A percentile compares a stretch with the other conserved stretches of the same genome.
Conservation (phyloP, 192 early-diverging fungal species). For the Phycomyces nitens region DNA sequence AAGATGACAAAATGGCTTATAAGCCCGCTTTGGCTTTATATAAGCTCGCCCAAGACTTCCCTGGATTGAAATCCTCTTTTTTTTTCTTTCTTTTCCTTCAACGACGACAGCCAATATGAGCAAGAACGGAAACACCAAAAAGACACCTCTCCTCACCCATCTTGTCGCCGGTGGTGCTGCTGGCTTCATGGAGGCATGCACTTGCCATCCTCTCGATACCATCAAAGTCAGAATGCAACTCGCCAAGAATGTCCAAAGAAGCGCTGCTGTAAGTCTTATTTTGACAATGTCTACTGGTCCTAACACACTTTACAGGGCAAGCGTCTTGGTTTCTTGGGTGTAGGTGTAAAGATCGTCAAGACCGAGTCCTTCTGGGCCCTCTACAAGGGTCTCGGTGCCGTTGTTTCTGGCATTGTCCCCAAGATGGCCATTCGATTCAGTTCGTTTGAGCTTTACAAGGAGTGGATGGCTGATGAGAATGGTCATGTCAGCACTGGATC, state of each 20-base stretch:
- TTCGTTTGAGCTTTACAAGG: conserved; percentile 93
- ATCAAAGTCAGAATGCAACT: conserved; percentile 98
- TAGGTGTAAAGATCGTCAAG: conserved; percentile 79
- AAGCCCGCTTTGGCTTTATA: not conserved
- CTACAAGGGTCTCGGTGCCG: conserved; percentile 97
- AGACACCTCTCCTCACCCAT: conserved; percentile 54
- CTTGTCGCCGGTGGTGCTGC: conserved; percentile 87
- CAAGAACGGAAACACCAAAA: conserved; percentile 19
- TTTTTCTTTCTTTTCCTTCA: not conserved
- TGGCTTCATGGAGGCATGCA: conserved; percentile 85
- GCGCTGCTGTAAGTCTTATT: conserved; percentile 44
- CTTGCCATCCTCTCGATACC: conserved; percentile 93
- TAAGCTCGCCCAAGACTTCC: too few species aligned
- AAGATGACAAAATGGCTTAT: not conserved
- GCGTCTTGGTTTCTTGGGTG: conserved; percentile 68
- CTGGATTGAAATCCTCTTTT: not conserved
- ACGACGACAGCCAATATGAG: conserved; percentile 28
- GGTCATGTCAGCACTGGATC: conserved; percentile 64
- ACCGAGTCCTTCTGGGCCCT: conserved; percentile 86
- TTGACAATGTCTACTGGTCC: conserved; percentile 2
- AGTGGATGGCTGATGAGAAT: conserved; percentile 61
- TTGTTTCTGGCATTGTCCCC: conserved; percentile 94
- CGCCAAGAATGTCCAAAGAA: conserved; percentile 59
- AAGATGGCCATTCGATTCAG: conserved; percentile 99
- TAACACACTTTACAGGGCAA: conserved; percentile 32